phyloP scores from a whole-genome alignment of 495 filamentous ascomycete genomes.

The Annulohypoxylon bovei region DNA sequence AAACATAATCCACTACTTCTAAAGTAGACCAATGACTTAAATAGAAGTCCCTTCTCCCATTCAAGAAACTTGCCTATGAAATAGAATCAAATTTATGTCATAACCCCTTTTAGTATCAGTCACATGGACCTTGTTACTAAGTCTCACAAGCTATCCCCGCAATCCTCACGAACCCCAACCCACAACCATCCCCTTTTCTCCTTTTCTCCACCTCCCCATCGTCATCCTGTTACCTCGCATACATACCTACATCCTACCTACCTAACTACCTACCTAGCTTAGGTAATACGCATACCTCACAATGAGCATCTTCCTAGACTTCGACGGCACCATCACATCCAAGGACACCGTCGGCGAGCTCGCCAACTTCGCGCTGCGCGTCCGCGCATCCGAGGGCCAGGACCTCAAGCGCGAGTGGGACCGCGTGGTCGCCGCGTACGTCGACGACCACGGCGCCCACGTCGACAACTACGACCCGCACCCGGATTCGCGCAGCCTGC shows the following conservation, averaged over 20 bases:
- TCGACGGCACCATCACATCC: constrained; percentile 61
- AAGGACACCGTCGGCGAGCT: constrained; percentile 47
- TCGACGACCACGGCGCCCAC: constrained; percentile 48
- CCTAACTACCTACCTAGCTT: not conserved
- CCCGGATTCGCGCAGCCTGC: constrained; percentile 24
- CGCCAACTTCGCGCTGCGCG: constrained; percentile 41
- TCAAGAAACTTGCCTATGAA: not conserved
- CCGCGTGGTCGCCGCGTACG: too few species aligned
- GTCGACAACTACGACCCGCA: constrained; percentile 43
- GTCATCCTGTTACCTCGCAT: not conserved
- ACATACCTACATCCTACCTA: not conserved
- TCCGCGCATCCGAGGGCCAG: constrained; percentile 31
- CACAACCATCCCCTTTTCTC: not conserved
- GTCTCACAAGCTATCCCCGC: constrained; percentile 3
- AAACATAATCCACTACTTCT: not conserved
- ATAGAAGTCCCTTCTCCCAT: not conserved
- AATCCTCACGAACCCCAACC: not conserved
- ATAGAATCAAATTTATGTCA: not conserved
- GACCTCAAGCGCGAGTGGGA: too few species aligned
- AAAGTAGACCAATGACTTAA: not conserved
- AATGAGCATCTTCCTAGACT: constrained; percentile 58
- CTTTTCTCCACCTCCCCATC: not conserved
- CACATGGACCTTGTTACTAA: not conserved
- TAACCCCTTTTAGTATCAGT: not conserved
- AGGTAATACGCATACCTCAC: constrained; percentile 3